Conservation (phyloP, 2,329 filamentous ascomycete genomes). For the Aspergillus jensenii region DNA sequence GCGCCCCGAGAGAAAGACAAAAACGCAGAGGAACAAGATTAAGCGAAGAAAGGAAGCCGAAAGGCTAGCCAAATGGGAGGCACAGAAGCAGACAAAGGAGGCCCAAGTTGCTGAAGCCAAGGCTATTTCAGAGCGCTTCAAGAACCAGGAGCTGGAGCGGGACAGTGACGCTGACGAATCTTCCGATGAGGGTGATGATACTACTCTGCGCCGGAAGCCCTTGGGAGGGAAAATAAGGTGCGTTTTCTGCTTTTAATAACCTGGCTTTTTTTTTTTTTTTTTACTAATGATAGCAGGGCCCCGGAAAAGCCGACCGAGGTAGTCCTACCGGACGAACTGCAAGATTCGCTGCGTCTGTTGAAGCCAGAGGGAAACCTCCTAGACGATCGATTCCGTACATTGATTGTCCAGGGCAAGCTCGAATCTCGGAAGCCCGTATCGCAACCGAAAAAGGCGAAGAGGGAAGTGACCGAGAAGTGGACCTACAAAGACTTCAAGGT, state of each 20-base stretch:
- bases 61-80: conserved; percentile 71
- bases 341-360: conserved; percentile 76
- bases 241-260: conserved; percentile 21
- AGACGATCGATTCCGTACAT: conserved; percentile 84
- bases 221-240: conserved; percentile 64
- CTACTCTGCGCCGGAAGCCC: conserved; percentile 66
- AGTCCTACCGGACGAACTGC: conserved; percentile 76
- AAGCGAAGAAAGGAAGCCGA: conserved; percentile 88
- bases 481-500: conserved; percentile 89
- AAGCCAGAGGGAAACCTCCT: conserved; percentile 96
- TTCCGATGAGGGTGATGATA: conserved; percentile 59
- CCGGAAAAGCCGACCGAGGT: conserved; percentile 80
- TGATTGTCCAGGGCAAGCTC: conserved; percentile 85
- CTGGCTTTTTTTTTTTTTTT: neutral
- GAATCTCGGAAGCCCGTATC: conserved; percentile 77
- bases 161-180: conserved; percentile 38
- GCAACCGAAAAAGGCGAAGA: conserved; percentile 79
- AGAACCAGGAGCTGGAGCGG: conserved; percentile 52
- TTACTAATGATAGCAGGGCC: conserved; percentile 23
- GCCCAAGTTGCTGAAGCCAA: conserved; percentile 71
- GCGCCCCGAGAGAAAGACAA: conserved; percentile 80
- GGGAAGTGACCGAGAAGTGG: conserved; percentile 91
- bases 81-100: conserved; percentile 69
- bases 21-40: conserved; percentile 79
- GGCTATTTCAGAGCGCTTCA: conserved; percentile 58